Base-by-base conservation (phyloP, 2,329 filamentous ascomycete species). In the Ploettnerulaceae sp. region DNA sequence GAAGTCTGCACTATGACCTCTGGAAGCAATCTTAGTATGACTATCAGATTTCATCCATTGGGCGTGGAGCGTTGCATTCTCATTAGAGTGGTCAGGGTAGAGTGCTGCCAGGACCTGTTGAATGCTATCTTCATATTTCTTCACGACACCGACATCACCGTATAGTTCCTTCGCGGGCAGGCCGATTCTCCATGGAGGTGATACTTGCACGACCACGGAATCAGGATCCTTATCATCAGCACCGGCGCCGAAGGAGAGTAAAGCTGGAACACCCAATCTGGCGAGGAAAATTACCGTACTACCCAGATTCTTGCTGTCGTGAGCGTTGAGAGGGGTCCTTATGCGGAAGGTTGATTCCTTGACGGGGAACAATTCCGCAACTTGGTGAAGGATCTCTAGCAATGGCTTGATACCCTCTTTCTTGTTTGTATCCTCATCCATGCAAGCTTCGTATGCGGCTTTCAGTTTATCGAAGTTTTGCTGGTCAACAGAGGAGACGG, bases 391-490 rank as follows among this genome's bases (percentile, higher is more conserved):
- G 7, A 86, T 64, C 4, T 73, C 62, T 14, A 71, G 61, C 31
- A 89, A 62, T 2, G 82, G 82, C 48, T 70, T 62, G 5, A 74
- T 66, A 2, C 81, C 83, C 8, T 71, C 61, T 33, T 73, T 64
- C 53, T 75, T 73, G 39, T 85, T 74, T 7, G 67, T 64, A 6
- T 74, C 69, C 59, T 82, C 75, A 56, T 87, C 71, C 63, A 84
- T 74, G 59, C 84, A 89, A 25, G 82, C 75, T 51, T 77, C 67
- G 57, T 86, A 88, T 0, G 74, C 76, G 35, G 72, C 65, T 61
- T 83, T 77, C 59, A 88, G 67, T 63, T 83, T 82, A 50, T 76
- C 66, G 58, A 86, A 86, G 59, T 85, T 88, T 22, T 74, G 64
- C 57, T 77, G 69, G 47, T 83, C 79, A 1, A 69, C 66, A 3